Evolutionary conservation across 768 basidiomycete species (phyloP), one percentile per base, ranked within the genome.

Genomic region (Auriscalpium vulgare): DNA sequence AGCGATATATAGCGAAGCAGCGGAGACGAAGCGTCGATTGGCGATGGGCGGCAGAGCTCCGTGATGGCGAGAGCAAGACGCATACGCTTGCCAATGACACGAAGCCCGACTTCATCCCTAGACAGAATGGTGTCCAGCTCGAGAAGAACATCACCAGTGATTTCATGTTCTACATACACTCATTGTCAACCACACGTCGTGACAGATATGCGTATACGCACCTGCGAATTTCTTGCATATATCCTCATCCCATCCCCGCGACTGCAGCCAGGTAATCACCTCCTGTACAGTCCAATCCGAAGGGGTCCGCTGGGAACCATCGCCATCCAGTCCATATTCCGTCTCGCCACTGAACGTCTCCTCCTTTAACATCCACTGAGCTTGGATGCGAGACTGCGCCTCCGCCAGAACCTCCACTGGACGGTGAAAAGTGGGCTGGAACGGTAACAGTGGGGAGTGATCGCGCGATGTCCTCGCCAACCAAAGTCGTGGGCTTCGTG

Each of bases 111-210:
- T 73, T 98, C 95, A 10, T 74, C 77, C 74, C 98, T 98, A 63
- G 98, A 85, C 14, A 95, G 78, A 65, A 86, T 88, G 54, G 85
- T 82, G 60, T 97, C 93, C 57, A 98, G 87, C 65, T 95, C 95
- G 54, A 98, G 83, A 8, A 99, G 81, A 36, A 98, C 91, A 63
- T 99, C 97, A n/a, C 97, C 97, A 0, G 94, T 91, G 53, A 98
- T 98, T 74, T 99, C 97, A 82, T 99, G 94, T 72, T 98, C 95
- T 94, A 67, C 44, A 58, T 48, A 11, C 17, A 6, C 14, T 17
- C 14, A 17, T 44, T 38, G n/a, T 34, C 2, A 53, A 35, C 9
- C 23, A 50, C 57, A 60, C n/a, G 19, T 6, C 19, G 56, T 36
- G 36, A 29, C n/a, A 21, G 29, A 74, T 82, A 58, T 62, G 91